Evolutionary conservation across 2,329 filamentous ascomycete genomes (phyloP).

Genomic region (Colletotrichum nymphaeae): DNA sequence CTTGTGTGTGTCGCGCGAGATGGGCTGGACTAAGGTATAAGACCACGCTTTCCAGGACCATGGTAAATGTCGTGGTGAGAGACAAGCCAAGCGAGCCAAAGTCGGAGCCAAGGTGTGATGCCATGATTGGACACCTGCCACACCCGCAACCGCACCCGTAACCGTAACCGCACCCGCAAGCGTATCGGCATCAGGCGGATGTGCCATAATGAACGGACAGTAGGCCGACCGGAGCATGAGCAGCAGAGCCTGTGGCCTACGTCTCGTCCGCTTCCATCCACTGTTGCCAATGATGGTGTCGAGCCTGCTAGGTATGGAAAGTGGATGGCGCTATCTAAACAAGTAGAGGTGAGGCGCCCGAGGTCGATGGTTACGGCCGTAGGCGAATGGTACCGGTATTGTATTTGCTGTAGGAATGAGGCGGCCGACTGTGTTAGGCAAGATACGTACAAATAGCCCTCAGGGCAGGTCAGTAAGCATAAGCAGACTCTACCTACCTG

Average conservation of each 20-base stretch:
- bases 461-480: neutral
- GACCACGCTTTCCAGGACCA: constrained; percentile 25
- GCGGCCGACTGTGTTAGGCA: neutral
- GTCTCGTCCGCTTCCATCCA: neutral
- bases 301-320: neutral
- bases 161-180: neutral
- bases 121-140: neutral
- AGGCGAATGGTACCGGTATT: neutral
- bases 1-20: constrained; percentile 12
- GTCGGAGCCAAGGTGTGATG: neutral
- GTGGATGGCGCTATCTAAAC: neutral
- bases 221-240: neutral
- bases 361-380: neutral
- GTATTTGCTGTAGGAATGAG: neutral
- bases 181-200: neutral
- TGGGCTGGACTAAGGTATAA: constrained; percentile 2
- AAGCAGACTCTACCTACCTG: neutral
- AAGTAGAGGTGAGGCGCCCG: neutral
- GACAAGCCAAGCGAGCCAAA: neutral
- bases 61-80: constrained; percentile 17
- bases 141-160: neutral
- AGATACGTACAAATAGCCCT: neutral
- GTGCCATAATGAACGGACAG: neutral
- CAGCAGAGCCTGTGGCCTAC: neutral
- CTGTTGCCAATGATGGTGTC: neutral